Conservation (phyloP, 768 basidiomycete genomes). For the Tylopilus sp. region DNA sequence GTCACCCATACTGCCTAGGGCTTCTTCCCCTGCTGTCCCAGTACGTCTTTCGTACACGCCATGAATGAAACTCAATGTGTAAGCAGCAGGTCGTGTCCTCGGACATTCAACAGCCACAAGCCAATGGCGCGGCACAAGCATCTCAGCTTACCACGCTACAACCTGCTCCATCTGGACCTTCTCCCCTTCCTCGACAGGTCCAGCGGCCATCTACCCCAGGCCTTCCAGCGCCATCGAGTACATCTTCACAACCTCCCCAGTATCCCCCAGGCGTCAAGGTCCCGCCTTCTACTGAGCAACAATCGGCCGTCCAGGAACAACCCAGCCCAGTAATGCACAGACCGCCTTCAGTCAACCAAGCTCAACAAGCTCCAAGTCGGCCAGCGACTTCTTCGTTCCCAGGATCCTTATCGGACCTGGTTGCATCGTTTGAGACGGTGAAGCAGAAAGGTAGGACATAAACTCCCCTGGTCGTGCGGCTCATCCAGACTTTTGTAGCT, state of each 20-base stretch:
- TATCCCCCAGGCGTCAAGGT: conserved; percentile 71
- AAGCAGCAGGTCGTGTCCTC: conserved; percentile 37
- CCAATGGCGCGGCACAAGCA: conserved; percentile 32
- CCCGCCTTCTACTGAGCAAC: conserved; percentile 42
- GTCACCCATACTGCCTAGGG: conserved; percentile 42
- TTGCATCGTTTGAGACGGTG: conserved; percentile 91
- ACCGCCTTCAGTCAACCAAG: conserved; percentile 51
- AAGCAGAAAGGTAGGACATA: conserved; percentile 85
- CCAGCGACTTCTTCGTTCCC: conserved; percentile 58
- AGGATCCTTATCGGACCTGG: conserved; percentile 85
- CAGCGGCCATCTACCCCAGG: conserved; percentile 37
- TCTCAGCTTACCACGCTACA: conserved; percentile 29
- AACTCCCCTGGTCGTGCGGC: not conserved
- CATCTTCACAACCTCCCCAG: conserved; percentile 40
- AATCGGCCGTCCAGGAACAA: conserved; percentile 29
- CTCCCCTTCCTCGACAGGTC: conserved; percentile 49
- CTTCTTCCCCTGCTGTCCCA: conserved; percentile 40
- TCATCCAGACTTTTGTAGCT: conserved; percentile 36
- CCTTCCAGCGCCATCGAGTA: conserved; percentile 7
- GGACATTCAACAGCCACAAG: conserved; percentile 38
- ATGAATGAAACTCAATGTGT: conserved; percentile 17
- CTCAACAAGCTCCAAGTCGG: conserved; percentile 40
- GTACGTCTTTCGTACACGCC: conserved; percentile 34
- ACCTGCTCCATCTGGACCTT: conserved; percentile 38
- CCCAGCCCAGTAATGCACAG: conserved; percentile 43